These are phyloP conservation scores for Amaranthus hypochondriacus DNA, from an alignment of 148 eudicot species.

Conservation along the genomic window DNA sequence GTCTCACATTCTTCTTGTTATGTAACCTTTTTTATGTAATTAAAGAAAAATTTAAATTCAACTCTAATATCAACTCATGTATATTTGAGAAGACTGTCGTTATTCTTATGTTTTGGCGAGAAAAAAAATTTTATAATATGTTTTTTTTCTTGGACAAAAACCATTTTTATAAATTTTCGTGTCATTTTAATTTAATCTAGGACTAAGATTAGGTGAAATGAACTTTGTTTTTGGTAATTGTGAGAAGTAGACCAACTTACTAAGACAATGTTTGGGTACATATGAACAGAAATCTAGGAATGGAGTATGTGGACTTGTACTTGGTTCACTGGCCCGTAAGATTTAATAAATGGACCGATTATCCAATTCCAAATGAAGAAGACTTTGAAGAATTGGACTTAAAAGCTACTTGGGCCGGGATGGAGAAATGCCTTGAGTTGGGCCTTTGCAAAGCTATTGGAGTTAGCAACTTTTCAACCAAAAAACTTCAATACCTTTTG, in stretches of 20 bases:
- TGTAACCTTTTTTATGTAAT: too few species aligned
- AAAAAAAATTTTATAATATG: too few species aligned
- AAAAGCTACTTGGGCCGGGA: constrained; percentile 49
- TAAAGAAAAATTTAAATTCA: too few species aligned
- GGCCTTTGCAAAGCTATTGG: constrained; percentile 58
- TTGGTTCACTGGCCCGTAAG: constrained; percentile 65
- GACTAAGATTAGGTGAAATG: neutral
- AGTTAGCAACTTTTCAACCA: constrained; percentile 57
- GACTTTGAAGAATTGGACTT: constrained; percentile 48
- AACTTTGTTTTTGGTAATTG: neutral
- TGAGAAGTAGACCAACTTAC: neutral
- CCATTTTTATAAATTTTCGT: neutral
- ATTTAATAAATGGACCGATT: constrained; percentile 42
- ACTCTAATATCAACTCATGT: too few species aligned
- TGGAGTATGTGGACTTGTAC: constrained; percentile 63
- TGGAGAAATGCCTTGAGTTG: constrained; percentile 54
- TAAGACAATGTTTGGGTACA: neutral
- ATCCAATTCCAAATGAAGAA: constrained; percentile 50
- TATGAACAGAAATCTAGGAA: constrained; percentile 37
- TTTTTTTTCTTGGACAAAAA: too few species aligned
- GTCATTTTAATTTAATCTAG: neutral
- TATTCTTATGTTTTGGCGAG: too few species aligned
- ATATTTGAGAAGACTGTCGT: too few species aligned
- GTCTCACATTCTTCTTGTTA: too few species aligned
- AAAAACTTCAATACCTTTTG: constrained; percentile 37